Conservation (phyloP, 306 rosid genomes). For the Lathyrus sativus region DNA sequence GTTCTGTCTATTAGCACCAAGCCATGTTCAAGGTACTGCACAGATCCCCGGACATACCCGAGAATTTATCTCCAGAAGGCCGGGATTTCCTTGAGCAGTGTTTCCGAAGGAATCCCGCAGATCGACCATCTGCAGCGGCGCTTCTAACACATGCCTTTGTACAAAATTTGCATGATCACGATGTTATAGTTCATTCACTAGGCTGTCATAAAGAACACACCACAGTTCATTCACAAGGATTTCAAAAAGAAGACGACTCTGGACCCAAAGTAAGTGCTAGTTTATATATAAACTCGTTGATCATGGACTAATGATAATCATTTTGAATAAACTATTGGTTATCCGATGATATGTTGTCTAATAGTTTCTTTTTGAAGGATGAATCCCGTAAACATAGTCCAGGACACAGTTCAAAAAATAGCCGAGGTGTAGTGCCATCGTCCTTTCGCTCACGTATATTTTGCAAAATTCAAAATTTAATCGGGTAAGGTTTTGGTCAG, state of each 20-base stretch:
- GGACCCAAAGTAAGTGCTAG: conserved; percentile 54
- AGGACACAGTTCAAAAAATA: conserved; percentile 33
- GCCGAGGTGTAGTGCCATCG: conserved; percentile 37
- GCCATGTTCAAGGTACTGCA: conserved; percentile 96
- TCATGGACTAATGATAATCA: conserved; percentile 19
- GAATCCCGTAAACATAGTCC: conserved; percentile 47
- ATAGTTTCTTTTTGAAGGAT: conserved; percentile 50
- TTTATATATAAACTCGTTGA: conserved; percentile 14
- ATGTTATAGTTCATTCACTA: conserved; percentile 39
- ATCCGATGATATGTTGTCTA: conserved; percentile 9
- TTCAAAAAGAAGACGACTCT: conserved; percentile 51
- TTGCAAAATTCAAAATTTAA: conserved; percentile 39
- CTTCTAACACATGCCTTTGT: conserved; percentile 84
- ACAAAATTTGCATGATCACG: conserved; percentile 56
- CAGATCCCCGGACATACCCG: conserved; percentile 75
- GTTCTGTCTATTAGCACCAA: conserved; percentile 66
- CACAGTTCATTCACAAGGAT: conserved; percentile 36
- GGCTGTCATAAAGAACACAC: conserved; percentile 46
- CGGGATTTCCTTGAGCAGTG: conserved; percentile 79
- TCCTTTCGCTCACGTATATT: conserved; percentile 39
- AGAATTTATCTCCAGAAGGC: conserved; percentile 71
- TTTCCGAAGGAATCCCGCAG: conserved; percentile 86
- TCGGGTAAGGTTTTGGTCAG: conserved; percentile 46
- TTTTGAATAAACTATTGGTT: conserved; percentile 30
- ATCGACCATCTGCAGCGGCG: conserved; percentile 65